Base-by-base conservation (phyloP, 345 rosid species). In the Eucalyptus decipiens region DNA sequence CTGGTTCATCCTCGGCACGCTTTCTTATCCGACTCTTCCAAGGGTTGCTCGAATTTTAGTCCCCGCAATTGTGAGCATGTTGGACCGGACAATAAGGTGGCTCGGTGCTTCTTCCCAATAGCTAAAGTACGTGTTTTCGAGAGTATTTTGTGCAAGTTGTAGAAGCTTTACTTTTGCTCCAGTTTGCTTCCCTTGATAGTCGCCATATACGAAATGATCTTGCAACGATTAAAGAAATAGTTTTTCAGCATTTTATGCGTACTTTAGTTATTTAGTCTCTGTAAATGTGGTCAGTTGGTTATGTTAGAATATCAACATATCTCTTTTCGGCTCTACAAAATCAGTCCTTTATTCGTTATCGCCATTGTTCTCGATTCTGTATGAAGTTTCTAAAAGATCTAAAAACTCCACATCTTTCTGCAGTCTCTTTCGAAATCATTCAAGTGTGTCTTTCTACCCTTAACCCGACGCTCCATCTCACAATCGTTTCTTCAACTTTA, bases 1-100 rank as follows among this genome's bases (percentile, higher is more conserved):
- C 87, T 96, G 98, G 95, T 97, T 97, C 91, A 89, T 97, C 18
- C 94, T 97, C 2, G 99, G 99, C 69, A 91, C 95, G 3, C 97
- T 97, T 23, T 93, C 96, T 47, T 97, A 93, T 89, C 98, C 97
- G 1, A 91, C 94, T 19, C 85, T 97, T 43, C 98, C 98, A 1
- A 94, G 89, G 91, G 85, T 95, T 45, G 94, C 92, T 45, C 92
- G 91, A 14, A 87, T 92, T 45, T 89, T 95, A 49, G 92, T 89
- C 37, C 94, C 91, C 11, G 15, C 90, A 86, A 76, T 89, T 17
- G 34, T 89, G 30, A 87, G 50, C 48, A 26, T 91, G 48, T 40
- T 87, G 49, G 65, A 88, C 88, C 23, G 48, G 86, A 67, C 80
- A 24, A 47, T 91, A 67, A 90, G 87, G 89, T 92, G 90, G 94